Evolutionary conservation across 441 rosid genomes (phyloP).

Genomic region (Sinapis alba): DNA sequence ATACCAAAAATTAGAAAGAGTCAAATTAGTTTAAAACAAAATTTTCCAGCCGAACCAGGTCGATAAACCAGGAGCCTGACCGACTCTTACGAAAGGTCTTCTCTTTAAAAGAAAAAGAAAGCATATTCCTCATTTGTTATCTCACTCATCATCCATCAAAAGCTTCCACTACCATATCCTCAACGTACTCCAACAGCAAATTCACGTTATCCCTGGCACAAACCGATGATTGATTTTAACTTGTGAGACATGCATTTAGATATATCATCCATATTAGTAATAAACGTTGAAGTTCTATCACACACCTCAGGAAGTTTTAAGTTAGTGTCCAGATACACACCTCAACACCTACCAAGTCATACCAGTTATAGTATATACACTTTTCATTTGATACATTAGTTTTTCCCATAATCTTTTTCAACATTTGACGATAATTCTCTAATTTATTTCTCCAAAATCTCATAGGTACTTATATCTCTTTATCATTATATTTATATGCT

Average conservation of each 20-base stretch:
- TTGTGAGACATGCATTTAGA: neutral
- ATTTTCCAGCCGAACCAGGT: neutral
- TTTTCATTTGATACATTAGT: neutral
- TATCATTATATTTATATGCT: neutral
- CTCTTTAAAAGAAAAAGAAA: neutral
- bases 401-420: neutral
- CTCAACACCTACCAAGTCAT: neutral
- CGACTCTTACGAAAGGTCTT: neutral
- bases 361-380: slow-evolving; percentile 9
- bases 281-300: neutral
- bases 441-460: neutral
- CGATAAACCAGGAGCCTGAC: neutral
- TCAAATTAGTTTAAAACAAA: neutral
- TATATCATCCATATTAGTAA: slow-evolving; percentile 5
- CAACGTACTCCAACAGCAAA: neutral
- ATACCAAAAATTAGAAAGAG: neutral
- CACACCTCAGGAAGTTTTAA: slow-evolving; percentile 1
- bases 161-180: slow-evolving; percentile 14
- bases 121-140: neutral
- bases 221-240: neutral
- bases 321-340: neutral
- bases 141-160: neutral
- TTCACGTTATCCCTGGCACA: neutral
- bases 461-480: neutral
- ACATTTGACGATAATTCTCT: neutral